Conservation (phyloP, 208 protist species). For the Acanthamoeba healyi region DNA sequence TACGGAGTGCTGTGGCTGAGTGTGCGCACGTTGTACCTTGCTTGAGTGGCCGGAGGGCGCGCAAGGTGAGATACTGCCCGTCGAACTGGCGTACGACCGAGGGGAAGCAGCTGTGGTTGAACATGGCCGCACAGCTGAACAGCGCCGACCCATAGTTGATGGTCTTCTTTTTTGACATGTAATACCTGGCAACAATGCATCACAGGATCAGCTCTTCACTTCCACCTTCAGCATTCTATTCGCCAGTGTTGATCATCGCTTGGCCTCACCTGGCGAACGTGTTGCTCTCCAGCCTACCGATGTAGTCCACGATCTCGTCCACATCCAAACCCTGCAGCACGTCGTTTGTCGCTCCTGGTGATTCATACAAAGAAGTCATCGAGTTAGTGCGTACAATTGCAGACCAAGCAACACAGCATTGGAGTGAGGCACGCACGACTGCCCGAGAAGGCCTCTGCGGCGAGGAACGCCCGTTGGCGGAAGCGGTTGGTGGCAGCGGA, state of each 20-base stretch:
- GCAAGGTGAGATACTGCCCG: neutral
- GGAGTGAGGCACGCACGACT: neutral
- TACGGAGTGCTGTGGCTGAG: neutral
- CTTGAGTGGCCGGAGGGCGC: slow-evolving; percentile 24
- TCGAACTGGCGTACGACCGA: slow-evolving; percentile 50
- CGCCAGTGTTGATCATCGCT: too few species aligned
- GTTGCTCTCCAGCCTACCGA: slow-evolving; percentile 58
- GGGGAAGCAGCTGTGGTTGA: slow-evolving; percentile 62
- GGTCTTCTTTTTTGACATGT: slow-evolving; percentile 36
- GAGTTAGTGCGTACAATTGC: too few species aligned
- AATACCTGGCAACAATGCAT: too few species aligned
- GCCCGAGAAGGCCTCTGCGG: neutral
- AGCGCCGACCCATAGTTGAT: slow-evolving; percentile 47
- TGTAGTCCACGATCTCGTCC: slow-evolving; percentile 57
- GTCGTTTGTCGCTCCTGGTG: neutral
- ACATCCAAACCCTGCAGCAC: slow-evolving; percentile 54
- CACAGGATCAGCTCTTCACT: too few species aligned
- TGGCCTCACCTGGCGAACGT: slow-evolving; percentile 16
- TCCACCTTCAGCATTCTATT: too few species aligned
- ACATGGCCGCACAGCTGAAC: slow-evolving; percentile 27
- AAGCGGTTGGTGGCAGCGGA: slow-evolving; percentile 2
- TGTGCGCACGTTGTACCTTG: neutral
- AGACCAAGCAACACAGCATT: neutral
- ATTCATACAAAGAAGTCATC: neutral
- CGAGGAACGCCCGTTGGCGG: slow-evolving; percentile 15